phyloP scores from a whole-genome alignment of 257 asterid genomes.

The Nicotiana attenuata region DNA sequence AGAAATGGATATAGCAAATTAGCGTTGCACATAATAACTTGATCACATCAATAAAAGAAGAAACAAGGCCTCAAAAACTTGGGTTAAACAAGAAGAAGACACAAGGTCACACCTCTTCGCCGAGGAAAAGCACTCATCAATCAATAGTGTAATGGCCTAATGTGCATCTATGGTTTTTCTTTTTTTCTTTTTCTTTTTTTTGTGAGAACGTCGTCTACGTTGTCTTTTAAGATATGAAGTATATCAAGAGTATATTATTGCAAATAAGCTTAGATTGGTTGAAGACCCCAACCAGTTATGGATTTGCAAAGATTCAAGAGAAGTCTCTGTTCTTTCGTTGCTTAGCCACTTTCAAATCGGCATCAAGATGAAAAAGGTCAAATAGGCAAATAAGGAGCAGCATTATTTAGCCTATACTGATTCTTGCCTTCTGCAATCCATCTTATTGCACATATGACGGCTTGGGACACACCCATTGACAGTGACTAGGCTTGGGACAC shows the following conservation, averaged over 20 bases:
- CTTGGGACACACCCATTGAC: not conserved
- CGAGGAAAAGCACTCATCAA: not conserved
- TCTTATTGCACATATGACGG: not conserved
- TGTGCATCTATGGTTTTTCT: no score
- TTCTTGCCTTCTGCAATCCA: not conserved
- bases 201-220: not conserved
- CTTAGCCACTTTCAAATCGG: not conserved
- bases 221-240: not conserved
- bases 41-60: not conserved
- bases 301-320: not conserved
- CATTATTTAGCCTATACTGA: not conserved
- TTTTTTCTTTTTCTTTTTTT: no score
- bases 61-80: not conserved
- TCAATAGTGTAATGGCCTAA: not conserved
- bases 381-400: not conserved
- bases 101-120: not conserved
- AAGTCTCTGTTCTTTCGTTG: not conserved
- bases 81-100: not conserved
- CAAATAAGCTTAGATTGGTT: not conserved
- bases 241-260: not conserved
- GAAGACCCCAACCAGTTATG: not conserved
- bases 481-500: not conserved
- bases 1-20: not conserved
- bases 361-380: not conserved
- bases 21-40: not conserved